Evolutionary conservation across 2,329 filamentous ascomycete species (phyloP).

Genomic region (Westerdykella ornata): DNA sequence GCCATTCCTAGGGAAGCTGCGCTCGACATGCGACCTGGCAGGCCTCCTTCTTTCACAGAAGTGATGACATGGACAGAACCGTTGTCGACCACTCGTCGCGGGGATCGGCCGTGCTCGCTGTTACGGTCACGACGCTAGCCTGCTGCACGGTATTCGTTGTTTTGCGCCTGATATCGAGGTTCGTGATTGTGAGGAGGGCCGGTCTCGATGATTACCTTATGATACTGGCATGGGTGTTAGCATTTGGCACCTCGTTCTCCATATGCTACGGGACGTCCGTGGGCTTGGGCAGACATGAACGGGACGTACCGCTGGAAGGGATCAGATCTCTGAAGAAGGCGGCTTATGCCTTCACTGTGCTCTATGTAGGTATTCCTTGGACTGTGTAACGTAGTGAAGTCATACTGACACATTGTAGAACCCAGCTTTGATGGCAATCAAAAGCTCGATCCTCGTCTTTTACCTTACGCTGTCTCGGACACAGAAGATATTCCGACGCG

Average conservation of each 20-base stretch:
- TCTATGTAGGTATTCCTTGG: conserved; percentile 46
- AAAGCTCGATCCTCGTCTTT: conserved; percentile 87
- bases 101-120: conserved; percentile 53
- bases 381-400: neutral
- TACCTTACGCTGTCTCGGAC: conserved; percentile 78
- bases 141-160: conserved; percentile 69
- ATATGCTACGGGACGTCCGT: conserved; percentile 58
- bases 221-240: conserved; percentile 67
- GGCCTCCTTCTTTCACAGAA: too few species aligned
- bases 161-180: conserved; percentile 65
- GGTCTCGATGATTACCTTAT: conserved; percentile 78
- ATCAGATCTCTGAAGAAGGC: conserved; percentile 49
- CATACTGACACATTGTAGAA: conserved; percentile 51
- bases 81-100: conserved; percentile 8
- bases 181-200: conserved; percentile 63
- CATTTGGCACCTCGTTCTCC: conserved; percentile 60
- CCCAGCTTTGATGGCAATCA: conserved; percentile 81
- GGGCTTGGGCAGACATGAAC: conserved; percentile 63
- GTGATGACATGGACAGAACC: too few species aligned
- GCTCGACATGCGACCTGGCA: too few species aligned
- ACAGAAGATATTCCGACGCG: conserved; percentile 67
- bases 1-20: too few species aligned
- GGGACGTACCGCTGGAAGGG: conserved; percentile 50
- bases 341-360: conserved; percentile 55
- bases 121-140: conserved; percentile 62